A percentile compares a stretch with the other conserved stretches of the same genome.
Evolutionary conservation across 169 alveolate species (phyloP).

Genomic region (Plasmodium berghei): DNA sequence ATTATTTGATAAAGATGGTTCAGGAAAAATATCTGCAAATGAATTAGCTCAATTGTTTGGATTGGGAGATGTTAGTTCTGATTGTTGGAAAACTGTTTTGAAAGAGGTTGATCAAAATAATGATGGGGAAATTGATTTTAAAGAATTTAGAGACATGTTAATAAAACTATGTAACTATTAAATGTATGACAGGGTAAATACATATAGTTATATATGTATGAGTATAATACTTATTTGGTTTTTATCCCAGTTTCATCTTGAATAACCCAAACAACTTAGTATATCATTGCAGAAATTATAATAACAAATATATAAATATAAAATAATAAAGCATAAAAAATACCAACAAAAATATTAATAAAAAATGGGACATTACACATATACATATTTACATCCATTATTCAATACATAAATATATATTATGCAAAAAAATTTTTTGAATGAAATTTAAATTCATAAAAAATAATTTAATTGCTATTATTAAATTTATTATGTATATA

Average conservation of each 20-base stretch:
- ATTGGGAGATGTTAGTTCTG: slow-evolving; percentile 83
- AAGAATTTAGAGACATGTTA: slow-evolving; percentile 94
- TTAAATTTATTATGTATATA: too few species aligned
- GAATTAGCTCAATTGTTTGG: slow-evolving; percentile 92
- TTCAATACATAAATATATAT: too few species aligned
- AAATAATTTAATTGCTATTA: too few species aligned
- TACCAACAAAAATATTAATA: too few species aligned
- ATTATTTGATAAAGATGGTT: slow-evolving; percentile 96
- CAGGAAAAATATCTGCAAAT: slow-evolving; percentile 93
- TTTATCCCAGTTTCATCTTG: too few species aligned
- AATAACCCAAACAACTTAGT: not conserved
- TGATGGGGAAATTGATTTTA: slow-evolving; percentile 94
- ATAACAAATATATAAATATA: not conserved
- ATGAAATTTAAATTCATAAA: too few species aligned
- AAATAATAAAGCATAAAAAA: not conserved
- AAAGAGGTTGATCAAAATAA: slow-evolving; percentile 92
- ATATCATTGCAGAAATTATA: not conserved
- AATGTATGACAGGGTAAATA: not conserved
- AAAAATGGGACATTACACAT: too few species aligned
- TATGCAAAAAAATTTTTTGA: too few species aligned
- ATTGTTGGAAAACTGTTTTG: slow-evolving; percentile 88
- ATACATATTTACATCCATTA: too few species aligned
- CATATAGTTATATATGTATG: too few species aligned
- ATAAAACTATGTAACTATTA: slow-evolving; percentile 75
- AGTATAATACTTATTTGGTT: too few species aligned